Conservation (phyloP, 2,329 filamentous ascomycete genomes). For the Ophiostoma sp. region DNA sequence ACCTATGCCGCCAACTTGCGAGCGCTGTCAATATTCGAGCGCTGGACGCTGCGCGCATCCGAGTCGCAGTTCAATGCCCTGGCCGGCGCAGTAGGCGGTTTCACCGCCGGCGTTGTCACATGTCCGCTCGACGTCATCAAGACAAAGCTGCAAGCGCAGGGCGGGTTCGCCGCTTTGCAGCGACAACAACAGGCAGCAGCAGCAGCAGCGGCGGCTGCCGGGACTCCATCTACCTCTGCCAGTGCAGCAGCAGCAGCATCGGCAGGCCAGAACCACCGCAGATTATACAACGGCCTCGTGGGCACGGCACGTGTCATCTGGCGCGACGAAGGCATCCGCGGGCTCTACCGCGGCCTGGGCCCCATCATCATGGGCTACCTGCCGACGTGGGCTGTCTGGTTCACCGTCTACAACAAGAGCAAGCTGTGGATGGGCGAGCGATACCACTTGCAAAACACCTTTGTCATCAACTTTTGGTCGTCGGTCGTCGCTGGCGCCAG, state of each 20-base stretch:
- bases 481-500: conserved; percentile 86
- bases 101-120: conserved; percentile 89
- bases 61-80: conserved; percentile 72
- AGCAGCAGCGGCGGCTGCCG: conserved; percentile 27
- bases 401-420: conserved; percentile 62
- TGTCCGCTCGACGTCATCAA: conserved; percentile 99
- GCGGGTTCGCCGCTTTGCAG: conserved; percentile 61
- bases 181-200: conserved; percentile 33
- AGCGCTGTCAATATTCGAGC: conserved; percentile 45
- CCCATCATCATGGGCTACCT: conserved; percentile 94
- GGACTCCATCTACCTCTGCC: conserved; percentile 33
- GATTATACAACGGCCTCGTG: conserved; percentile 77
- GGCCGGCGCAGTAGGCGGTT: conserved; percentile 80
- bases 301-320: conserved; percentile 84
- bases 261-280: conserved; percentile 39
- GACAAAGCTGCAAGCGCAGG: conserved; percentile 94
- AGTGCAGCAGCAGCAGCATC: neutral
- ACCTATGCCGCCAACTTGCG: conserved; percentile 30
- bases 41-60: conserved; percentile 52
- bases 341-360: conserved; percentile 87
- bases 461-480: conserved; percentile 78
- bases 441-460: conserved; percentile 48
- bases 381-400: conserved; percentile 97
- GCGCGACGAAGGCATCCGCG: conserved; percentile 78
- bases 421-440: conserved; percentile 22